A percentile compares a stretch with the other conserved stretches of the same genome.
These are phyloP conservation scores for Trypanosoma lewisi DNA, from an alignment of 208 protist species.

Conservation along the genomic window DNA sequence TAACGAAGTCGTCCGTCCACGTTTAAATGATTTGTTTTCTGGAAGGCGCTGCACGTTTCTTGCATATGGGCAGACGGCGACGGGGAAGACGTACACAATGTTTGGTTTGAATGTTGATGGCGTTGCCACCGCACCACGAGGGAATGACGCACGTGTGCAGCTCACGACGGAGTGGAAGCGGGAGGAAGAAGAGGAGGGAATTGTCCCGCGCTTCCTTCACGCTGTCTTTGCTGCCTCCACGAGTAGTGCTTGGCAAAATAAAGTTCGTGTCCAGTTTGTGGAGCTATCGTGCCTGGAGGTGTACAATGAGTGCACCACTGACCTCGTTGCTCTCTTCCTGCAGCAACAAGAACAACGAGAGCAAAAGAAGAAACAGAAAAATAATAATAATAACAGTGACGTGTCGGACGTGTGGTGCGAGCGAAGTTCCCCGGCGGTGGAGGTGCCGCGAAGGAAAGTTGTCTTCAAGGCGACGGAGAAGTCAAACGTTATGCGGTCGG, in stretches of 20 bases:
- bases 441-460: neutral
- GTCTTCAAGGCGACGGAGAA: slow-evolving; percentile 60
- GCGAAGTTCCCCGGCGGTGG: neutral
- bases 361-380: slow-evolving; percentile 1
- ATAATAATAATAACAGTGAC: too few species aligned
- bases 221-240: slow-evolving; percentile 30
- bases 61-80: slow-evolving; percentile 83
- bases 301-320: slow-evolving; percentile 74
- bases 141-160: neutral
- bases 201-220: slow-evolving; percentile 58
- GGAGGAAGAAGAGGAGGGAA: slow-evolving; percentile 25
- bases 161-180: neutral
- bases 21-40: slow-evolving; percentile 8
- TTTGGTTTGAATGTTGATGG: slow-evolving; percentile 36
- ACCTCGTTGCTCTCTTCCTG: slow-evolving; percentile 53
- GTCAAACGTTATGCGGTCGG: slow-evolving; percentile 37
- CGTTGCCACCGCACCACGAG: neutral
- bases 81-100: slow-evolving; percentile 84
- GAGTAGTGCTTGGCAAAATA: neutral
- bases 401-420: too few species aligned
- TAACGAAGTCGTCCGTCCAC: slow-evolving; percentile 13
- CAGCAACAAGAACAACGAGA: slow-evolving; percentile 2
- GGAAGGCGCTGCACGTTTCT: slow-evolving; percentile 36
- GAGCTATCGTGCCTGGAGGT: slow-evolving; percentile 76
- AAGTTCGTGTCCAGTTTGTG: slow-evolving; percentile 20